Evolutionary conservation across 208 protist species (phyloP), one percentile per base, ranked within the genome.

Genomic region (Porcisia hertigi): DNA sequence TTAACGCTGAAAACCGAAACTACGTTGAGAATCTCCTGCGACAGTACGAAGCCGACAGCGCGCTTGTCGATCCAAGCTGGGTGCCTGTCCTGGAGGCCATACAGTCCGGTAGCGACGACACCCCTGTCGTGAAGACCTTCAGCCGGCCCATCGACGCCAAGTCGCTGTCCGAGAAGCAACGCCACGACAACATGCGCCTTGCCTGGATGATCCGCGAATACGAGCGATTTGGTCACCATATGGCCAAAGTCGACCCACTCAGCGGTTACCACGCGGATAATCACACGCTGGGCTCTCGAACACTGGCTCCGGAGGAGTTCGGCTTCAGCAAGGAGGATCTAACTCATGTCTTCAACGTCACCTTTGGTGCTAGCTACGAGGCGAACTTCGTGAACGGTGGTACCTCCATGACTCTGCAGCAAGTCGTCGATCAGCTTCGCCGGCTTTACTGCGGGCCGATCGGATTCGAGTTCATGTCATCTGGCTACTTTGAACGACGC

Each of bases 401-500:
- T 64, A 93, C 82, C n/a, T 69, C 84, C 63, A 88, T 92, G 86
- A 96, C 85, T 43, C 82, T 98, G 25, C 77, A 86, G 67, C 76
- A 97, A 62, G 94, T 98, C 59, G 77, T 95, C 62, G 82, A 81
- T 16, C 81, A 89, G 59, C 86, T 98, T 25, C 80, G 81, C 43
- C 71, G 82, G 30, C 92, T 97, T 82, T 99, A 99, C 88, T 98
- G 92, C 75, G 90, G 91, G 34, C 82, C 82, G 6, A 97, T 99
- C 71, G 97, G 97, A 57, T 97, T 96, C 79, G 98, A 99, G 90
- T 99, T 99, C 87, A 98, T 99, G 94, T 95, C 98, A 41, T 98
- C 99, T 81, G 90, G 92, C 62, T 94, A 91, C 83, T 89, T 96
- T 69, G 92, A 99, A 39, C 82, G 98, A 71, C 93, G 95, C 76